These are phyloP conservation scores for Eutrema yunnanense DNA, from an alignment of 345 rosid genomes.

Conservation along the genomic window DNA sequence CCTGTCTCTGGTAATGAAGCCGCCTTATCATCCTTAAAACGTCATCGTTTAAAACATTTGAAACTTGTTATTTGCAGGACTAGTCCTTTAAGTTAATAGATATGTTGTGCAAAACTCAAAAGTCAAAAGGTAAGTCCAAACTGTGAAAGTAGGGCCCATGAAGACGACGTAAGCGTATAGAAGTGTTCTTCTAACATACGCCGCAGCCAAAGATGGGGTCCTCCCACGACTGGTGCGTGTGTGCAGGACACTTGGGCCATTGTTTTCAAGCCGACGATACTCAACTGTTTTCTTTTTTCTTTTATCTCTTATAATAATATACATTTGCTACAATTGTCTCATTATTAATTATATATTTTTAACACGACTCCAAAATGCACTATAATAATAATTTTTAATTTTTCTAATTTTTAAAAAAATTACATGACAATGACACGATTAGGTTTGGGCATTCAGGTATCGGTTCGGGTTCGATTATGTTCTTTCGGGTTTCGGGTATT, in stretches of 20 bases:
- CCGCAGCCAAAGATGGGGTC: conserved; percentile 22
- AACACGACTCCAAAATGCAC: neutral
- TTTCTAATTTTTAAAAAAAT: neutral
- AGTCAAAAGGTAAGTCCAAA: conserved; percentile 14
- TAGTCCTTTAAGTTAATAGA: neutral
- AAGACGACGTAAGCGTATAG: conserved; percentile 16
- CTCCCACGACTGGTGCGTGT: conserved; percentile 7
- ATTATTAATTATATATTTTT: neutral
- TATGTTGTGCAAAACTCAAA: neutral
- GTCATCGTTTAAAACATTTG: neutral
- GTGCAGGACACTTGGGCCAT: conserved; percentile 23
- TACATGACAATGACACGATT: neutral
- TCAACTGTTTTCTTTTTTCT: neutral
- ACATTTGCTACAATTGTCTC: neutral
- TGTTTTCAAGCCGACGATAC: neutral
- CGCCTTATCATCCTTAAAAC: conserved; percentile 14
- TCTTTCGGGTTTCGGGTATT: too few relatives aligned
- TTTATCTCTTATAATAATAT: neutral
- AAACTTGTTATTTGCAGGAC: neutral
- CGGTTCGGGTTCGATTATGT: too few relatives aligned
- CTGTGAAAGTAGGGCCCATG: neutral
- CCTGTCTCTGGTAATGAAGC: conserved; percentile 20
- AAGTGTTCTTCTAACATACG: conserved; percentile 17
- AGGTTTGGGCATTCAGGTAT: too few relatives aligned
- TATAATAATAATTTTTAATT: neutral